A percentile compares a stretch with the other conserved stretches of the same genome.
These are phyloP conservation scores for Diaporthe citri DNA, from an alignment of 2,329 filamentous ascomycete species.

Conservation along the genomic window DNA sequence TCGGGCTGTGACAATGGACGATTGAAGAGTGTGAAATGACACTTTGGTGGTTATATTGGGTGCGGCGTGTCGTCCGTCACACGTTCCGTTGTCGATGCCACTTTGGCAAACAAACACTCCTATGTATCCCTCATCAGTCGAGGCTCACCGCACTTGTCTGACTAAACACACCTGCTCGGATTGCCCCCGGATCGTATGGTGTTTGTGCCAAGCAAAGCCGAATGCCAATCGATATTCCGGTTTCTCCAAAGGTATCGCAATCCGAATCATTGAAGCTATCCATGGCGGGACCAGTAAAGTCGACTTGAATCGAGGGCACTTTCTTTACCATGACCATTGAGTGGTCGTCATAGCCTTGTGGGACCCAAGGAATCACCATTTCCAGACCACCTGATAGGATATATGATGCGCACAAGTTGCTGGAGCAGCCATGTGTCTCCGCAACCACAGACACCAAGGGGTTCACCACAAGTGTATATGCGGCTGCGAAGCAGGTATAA, in stretches of 20 bases:
- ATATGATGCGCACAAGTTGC: conserved; percentile 36
- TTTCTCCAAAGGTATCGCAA: neutral
- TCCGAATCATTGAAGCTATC: neutral
- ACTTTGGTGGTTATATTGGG: neutral
- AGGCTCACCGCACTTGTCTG: no score
- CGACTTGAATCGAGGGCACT: neutral
- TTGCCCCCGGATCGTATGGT: neutral
- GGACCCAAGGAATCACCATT: conserved; percentile 39
- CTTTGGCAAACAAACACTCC: no score
- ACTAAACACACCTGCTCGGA: neutral
- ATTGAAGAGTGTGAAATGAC: neutral
- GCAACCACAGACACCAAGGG: conserved; percentile 32
- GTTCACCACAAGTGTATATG: conserved; percentile 38
- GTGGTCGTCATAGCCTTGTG: conserved; percentile 29
- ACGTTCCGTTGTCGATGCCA: no score
- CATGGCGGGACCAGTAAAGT: neutral
- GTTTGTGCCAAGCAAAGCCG: neutral
- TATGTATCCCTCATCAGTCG: no score
- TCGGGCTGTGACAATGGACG: neutral
- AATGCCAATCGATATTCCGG: neutral
- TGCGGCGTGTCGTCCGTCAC: neutral
- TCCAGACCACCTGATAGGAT: conserved; percentile 39
- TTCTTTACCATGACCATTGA: conserved; percentile 20
- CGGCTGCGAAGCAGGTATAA: conserved; percentile 35
- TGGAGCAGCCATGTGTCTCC: conserved; percentile 14